phyloP scores from a whole-genome alignment of 768 basidiomycete species.

The Suillus fuscotomentosus region DNA sequence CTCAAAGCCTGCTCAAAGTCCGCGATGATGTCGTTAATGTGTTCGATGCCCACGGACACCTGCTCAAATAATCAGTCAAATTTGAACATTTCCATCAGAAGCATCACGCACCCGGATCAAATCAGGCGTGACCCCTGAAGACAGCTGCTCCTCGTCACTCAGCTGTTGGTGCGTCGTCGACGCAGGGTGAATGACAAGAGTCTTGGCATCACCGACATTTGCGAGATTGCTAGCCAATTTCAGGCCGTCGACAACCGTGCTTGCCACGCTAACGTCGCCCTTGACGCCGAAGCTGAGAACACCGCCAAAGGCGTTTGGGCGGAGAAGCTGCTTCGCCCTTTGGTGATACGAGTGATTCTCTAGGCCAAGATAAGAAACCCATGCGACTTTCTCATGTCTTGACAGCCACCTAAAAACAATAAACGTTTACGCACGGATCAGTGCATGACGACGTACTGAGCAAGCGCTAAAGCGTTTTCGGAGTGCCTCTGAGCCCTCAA shows the following conservation, averaged over 20 bases:
- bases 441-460: slow-evolving; percentile 27
- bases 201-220: slow-evolving; percentile 69
- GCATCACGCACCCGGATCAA: slow-evolving; percentile 48
- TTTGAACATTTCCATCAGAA: not conserved
- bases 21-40: slow-evolving; percentile 45
- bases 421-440: not conserved
- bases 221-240: slow-evolving; percentile 71
- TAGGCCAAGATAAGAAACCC: slow-evolving; percentile 81
- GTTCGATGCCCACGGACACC: slow-evolving; percentile 46
- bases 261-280: slow-evolving; percentile 50
- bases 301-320: slow-evolving; percentile 59
- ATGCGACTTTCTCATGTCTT: slow-evolving; percentile 62
- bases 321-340: slow-evolving; percentile 55
- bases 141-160: slow-evolving; percentile 43
- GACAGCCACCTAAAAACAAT: slow-evolving; percentile 45
- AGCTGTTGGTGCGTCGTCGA: slow-evolving; percentile 63
- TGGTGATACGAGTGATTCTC: slow-evolving; percentile 57
- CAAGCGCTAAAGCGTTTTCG: slow-evolving; percentile 54
- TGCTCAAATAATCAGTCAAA: slow-evolving; percentile 9
- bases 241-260: slow-evolving; percentile 66
- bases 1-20: slow-evolving; percentile 43
- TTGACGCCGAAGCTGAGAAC: slow-evolving; percentile 78
- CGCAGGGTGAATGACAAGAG: slow-evolving; percentile 58
- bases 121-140: slow-evolving; percentile 53
- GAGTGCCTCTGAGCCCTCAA: slow-evolving; percentile 58